Base-by-base conservation (phyloP, 169 alveolate genomes). In the Cryptosporidium bovis region DNA sequence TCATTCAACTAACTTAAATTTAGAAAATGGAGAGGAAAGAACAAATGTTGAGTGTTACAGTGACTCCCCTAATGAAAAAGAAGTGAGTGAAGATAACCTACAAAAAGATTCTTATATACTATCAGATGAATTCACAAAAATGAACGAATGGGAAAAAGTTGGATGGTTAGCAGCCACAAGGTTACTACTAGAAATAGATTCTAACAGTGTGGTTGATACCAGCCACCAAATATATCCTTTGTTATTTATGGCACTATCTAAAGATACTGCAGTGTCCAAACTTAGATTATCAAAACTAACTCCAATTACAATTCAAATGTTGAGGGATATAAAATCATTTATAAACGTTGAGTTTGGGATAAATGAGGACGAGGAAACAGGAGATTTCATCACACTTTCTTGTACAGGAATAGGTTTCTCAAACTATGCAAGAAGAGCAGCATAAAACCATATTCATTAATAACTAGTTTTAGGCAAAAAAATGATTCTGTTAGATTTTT, bases 191-290 rank as follows among this genome's bases (percentile, higher is more conserved):
- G 92, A 91, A 82, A 77, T 90, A 24, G 82, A 36, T 53, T 82
- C 71, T 2, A 90, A 91, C 8, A 92, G 94, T 16, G 71, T 55
- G 27, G 93, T 90, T 53, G 93, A 90, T 53, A 66, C 93, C 3
- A 31, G 69, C 16, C 92, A 77, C 64, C 94, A 91, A 66, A 62
- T 83, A 34, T 62, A 90, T 58, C 83, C 94, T 2, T 53, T 91
- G 31, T 62, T 83, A 51, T 91, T 91, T 65, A 90, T 90, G 85
- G 89, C 94, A 3, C 82, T 90, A 24, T 91, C 93, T 6, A 91
- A 83, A 6, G 94, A 91, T 20, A 66, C 91, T 16, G 66, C 58
- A 51, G 66, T 56, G 6, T 82, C 90, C 62, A 58, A 89, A 83
- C 92, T 91, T 36, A 46, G 67, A 24, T 82, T 91, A 56, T 85